Conservation (phyloP, 176 grass and related monocot species). For the Poa pratensis region DNA sequence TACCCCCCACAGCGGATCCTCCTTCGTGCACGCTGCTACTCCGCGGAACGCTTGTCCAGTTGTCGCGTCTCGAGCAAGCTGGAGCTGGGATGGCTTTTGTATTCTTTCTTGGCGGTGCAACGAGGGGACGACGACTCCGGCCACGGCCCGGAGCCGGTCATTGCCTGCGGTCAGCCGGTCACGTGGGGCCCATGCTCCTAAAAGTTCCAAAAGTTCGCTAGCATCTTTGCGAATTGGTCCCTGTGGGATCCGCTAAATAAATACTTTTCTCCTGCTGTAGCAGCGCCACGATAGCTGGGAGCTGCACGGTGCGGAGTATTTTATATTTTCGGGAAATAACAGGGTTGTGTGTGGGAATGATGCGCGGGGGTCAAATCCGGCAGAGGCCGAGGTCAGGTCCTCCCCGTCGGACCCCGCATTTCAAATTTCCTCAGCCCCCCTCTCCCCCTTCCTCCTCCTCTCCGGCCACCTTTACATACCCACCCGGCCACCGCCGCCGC, state of each 20-base stretch:
- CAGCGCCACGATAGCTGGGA: too few relatives aligned
- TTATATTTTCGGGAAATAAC: accelerated
- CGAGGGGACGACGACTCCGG: neutral
- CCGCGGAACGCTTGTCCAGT: neutral
- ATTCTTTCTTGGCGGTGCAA: neutral
- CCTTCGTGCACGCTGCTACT: neutral
- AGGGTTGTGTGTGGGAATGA: neutral
- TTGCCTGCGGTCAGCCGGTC: neutral
- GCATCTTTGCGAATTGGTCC: neutral
- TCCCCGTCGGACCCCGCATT: constrained; percentile 62
- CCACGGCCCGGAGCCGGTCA: neutral
- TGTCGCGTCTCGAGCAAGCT: neutral
- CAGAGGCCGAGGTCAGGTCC: constrained; percentile 14
- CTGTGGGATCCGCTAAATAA: neutral
- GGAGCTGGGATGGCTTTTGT: neutral
- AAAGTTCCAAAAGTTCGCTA: neutral
- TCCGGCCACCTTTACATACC: constrained; percentile 25
- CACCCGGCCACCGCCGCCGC: constrained; percentile 20
- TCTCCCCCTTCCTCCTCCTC: constrained; percentile 18
- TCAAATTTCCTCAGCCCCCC: constrained; percentile 66
- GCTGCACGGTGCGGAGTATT: neutral
- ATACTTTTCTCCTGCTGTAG: too few relatives aligned
- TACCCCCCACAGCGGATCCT: neutral
- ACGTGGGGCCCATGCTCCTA: neutral
- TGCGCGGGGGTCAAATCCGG: constrained; percentile 50